Base-by-base conservation (phyloP, 1,284 basidiomycete genomes). In the Cutaneotrichosporon sp. region DNA sequence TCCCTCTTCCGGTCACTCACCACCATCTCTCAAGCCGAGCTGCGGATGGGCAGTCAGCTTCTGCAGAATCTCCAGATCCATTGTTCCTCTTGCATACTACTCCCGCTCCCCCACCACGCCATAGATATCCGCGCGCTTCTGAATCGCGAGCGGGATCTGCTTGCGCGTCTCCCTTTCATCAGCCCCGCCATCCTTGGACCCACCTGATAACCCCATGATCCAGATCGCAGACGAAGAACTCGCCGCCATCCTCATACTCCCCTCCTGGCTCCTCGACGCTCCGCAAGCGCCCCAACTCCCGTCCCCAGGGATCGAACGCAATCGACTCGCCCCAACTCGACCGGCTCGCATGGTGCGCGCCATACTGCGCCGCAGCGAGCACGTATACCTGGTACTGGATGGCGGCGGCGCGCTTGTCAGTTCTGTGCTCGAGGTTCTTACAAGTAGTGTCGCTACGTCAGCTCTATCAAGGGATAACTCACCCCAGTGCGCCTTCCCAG, bases 401-500 rank as follows among this genome's bases (percentile, higher is more conserved):
- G 2, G 78, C 77, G 13, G 69, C 70, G 6, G 74, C 76, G 22
- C 72, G 70, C 65, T 62, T 36, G 58, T 64, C 40, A 64, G 62
- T 26, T 40, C 4, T 7, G n/a, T 18, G 5, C 7, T 7, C 2
- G 16, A 8, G 5, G 5, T 47, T 50, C 70, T 64, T 34, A 72
- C 72, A 22, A 66, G 60, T 6, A 73, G 63, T 1, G 72, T 73
- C 40, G 69, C 72, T 73, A 50, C 18, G 58, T 60, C 49, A 63
- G 56, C 38, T 38, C 0, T 11, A 4, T n/a, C 30, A 1, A 0
- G 7, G 36, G 18, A 5, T 2, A 21, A 71, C 71, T 66, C 62
- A 73, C 71, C 60, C 79, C 79, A 79, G 58, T 79, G 79, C 62
- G 77, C 77, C 36, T 70, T 67, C 13, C 84, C 82, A 0, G 81